Conservation (phyloP, 371 early-diverging fungal genomes). For the Syncephalastrum contaminatum region DNA sequence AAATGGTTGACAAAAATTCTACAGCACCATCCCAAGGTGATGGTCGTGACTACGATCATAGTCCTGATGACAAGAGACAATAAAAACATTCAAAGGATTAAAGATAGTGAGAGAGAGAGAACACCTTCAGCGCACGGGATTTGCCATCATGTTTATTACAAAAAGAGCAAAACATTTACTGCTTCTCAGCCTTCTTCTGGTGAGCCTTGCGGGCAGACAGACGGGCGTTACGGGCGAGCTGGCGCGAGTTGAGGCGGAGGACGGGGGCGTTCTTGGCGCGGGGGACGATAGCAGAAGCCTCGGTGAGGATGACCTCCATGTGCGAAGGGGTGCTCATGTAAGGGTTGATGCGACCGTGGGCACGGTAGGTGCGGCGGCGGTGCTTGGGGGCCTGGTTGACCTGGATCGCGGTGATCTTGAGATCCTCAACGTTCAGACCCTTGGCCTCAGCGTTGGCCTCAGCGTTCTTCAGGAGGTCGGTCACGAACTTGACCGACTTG, state of each 20-base stretch:
- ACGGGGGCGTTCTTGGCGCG: slow-evolving; percentile 59
- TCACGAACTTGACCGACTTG: slow-evolving; percentile 94
- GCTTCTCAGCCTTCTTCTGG: no score
- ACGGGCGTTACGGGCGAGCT: slow-evolving; percentile 54
- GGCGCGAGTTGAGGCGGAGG: slow-evolving; percentile 49
- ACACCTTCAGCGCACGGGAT: no score
- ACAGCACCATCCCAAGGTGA: no score
- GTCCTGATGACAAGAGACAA: no score
- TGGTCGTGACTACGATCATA: no score
- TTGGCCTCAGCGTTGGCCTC: slow-evolving; percentile 94
- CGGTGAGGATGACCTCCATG: slow-evolving; percentile 90
- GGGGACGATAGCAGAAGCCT: slow-evolving; percentile 78
- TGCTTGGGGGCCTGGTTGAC: slow-evolving; percentile 99
- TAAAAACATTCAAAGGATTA: no score
- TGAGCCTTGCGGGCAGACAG: slow-evolving; percentile 7
- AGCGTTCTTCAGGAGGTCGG: slow-evolving; percentile 96
- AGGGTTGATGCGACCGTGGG: slow-evolving; percentile 97
- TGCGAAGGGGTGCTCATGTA: slow-evolving; percentile 98
- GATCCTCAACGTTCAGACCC: slow-evolving; percentile 82
- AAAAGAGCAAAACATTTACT: no score
- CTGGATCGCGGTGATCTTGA: slow-evolving; percentile 93
- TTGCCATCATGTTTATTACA: no score
- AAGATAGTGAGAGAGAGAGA: no score
- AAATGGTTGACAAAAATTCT: no score
- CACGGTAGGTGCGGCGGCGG: slow-evolving; percentile 97